Percentiles rank a stretch among this genome's conserved stretches.
Evolutionary conservation across 176 grass and related monocot genomes (phyloP).

Genomic region (Triticum urartu): DNA sequence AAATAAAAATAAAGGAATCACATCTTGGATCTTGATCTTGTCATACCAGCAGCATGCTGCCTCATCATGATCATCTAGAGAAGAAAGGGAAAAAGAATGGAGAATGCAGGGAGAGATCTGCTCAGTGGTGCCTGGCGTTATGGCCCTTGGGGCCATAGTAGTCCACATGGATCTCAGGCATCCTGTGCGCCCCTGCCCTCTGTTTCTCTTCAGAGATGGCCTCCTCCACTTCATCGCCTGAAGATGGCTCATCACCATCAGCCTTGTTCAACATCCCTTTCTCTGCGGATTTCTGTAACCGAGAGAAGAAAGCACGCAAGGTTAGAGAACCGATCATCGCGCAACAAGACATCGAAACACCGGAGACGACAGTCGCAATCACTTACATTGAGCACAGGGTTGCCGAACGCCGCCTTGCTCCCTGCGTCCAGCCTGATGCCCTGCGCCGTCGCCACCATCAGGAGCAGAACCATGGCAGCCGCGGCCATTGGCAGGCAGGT

Average conservation of each 20-base stretch:
- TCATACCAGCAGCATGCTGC: background rate
- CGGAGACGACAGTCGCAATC: no score
- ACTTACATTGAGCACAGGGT: conserved; percentile 44
- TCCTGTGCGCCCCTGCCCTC: conserved; percentile 13
- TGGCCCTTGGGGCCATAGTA: conserved; percentile 73
- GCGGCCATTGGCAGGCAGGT: background rate
- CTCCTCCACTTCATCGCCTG: no score
- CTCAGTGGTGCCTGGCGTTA: conserved; percentile 58
- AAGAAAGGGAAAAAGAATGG: background rate
- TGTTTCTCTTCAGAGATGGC: background rate
- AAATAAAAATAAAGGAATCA: conserved; percentile 42
- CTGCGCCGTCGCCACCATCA: conserved; percentile 29
- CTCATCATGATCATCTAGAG: conserved; percentile 13
- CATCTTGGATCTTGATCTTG: background rate
- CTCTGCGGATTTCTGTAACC: background rate
- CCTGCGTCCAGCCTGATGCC: conserved; percentile 61
- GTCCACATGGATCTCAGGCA: conserved; percentile 70
- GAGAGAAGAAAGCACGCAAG: no score
- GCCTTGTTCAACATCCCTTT: no score
- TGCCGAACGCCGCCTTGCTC: conserved; percentile 36
- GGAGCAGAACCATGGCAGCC: conserved; percentile 24
- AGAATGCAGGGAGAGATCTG: background rate
- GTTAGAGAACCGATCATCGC: no score
- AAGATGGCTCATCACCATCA: no score
- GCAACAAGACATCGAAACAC: no score